These are phyloP conservation scores for Coemansia sp. DNA, from an alignment of 192 early-diverging fungal species.

Conservation along the genomic window DNA sequence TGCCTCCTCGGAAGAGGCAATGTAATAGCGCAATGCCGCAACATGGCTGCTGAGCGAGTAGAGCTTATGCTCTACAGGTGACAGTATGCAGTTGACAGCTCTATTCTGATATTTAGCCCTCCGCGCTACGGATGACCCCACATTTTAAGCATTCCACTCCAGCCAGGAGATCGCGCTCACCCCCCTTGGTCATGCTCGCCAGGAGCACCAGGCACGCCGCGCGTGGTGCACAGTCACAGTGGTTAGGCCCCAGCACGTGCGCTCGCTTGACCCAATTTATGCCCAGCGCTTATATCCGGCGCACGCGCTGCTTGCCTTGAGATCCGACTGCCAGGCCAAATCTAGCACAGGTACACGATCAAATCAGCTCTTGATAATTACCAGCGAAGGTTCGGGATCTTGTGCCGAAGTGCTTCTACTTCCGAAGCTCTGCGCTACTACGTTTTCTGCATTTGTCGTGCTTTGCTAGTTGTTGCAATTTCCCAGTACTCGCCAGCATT, in stretches of 20 bases:
- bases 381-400: neutral
- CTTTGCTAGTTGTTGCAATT: neutral
- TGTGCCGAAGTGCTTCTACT: neutral
- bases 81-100: neutral
- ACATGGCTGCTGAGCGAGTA: neutral
- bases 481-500: neutral
- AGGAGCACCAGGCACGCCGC: neutral
- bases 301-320: neutral
- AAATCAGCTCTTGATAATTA: neutral
- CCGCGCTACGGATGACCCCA: conserved; percentile 2
- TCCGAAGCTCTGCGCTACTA: neutral
- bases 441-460: neutral
- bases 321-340: neutral
- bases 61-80: neutral
- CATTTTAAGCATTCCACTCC: neutral
- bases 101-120: neutral
- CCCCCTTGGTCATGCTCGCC: neutral
- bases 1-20: neutral
- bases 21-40: neutral
- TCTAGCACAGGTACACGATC: neutral
- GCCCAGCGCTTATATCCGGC: neutral
- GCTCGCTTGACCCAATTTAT: neutral
- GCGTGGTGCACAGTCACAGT: conserved; percentile 6
- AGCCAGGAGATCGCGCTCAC: neutral
- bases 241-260: neutral